Percentiles rank a stretch among this genome's conserved stretches.
Conservation (phyloP, 73 alveolate species). For the Symbiodinium natans region DNA sequence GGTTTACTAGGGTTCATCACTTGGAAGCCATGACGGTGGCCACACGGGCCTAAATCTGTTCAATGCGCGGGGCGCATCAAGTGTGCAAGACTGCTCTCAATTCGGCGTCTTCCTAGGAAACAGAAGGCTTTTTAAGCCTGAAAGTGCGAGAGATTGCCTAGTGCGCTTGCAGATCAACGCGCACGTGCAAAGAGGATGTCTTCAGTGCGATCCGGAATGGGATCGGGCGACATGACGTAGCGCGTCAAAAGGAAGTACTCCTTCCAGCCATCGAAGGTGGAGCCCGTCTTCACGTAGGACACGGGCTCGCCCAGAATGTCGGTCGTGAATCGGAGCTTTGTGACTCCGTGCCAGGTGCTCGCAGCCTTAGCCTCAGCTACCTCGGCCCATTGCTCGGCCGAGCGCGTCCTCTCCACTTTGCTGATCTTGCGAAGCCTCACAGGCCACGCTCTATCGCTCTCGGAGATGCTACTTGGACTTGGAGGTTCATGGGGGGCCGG, state of each 20-base stretch:
- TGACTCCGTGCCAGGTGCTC: background rate
- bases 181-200: background rate
- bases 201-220: background rate
- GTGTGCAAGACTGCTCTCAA: too few relatives aligned
- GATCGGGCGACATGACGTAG: background rate
- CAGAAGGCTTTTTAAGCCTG: too few relatives aligned
- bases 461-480: background rate
- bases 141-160: too few relatives aligned
- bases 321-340: background rate
- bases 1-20: too few relatives aligned
- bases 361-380: background rate
- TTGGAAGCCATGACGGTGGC: too few relatives aligned
- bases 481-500: background rate
- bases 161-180: too few relatives aligned
- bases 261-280: background rate
- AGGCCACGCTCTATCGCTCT: too few relatives aligned
- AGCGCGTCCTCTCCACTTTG: background rate
- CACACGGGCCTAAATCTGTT: too few relatives aligned
- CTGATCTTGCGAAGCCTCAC: background rate
- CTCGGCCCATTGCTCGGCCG: background rate
- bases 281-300: background rate
- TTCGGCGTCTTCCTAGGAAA: too few relatives aligned
- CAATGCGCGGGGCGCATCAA: too few relatives aligned
- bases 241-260: background rate
- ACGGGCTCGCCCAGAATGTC: background rate